Evolutionary conservation across 2,329 filamentous ascomycete genomes (phyloP).

Genomic region (Dothistroma septosporum): DNA sequence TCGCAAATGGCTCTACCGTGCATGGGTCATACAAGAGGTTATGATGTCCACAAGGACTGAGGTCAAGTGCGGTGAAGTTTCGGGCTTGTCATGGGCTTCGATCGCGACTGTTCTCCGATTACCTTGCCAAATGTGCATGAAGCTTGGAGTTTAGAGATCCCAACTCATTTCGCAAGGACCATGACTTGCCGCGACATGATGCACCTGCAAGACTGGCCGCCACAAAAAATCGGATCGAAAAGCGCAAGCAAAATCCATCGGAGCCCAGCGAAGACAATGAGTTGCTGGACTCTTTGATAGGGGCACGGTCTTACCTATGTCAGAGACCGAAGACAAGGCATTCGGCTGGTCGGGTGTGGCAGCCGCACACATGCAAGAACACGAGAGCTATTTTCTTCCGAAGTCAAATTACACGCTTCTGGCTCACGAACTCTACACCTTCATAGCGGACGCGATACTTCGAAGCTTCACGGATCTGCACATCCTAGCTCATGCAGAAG

Average conservation of each 20-base stretch:
- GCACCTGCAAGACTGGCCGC: background rate
- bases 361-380: background rate
- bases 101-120: background rate
- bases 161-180: too few species aligned
- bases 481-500: slow-evolving; percentile 5
- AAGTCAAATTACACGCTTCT: background rate
- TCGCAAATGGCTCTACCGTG: background rate
- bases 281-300: background rate
- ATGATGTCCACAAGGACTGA: background rate
- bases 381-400: background rate
- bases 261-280: background rate
- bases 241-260: background rate
- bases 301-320: background rate
- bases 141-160: background rate
- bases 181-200: too few species aligned
- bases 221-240: background rate
- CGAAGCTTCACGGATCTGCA: slow-evolving; percentile 2
- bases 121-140: background rate
- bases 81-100: background rate
- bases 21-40: background rate
- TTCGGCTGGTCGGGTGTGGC: background rate
- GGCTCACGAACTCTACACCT: background rate
- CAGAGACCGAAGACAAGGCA: background rate
- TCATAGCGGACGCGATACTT: background rate
- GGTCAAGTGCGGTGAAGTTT: background rate